These are phyloP conservation scores for Aspergillus sp. DNA, from an alignment of 2,329 filamentous ascomycete genomes.

Conservation along the genomic window DNA sequence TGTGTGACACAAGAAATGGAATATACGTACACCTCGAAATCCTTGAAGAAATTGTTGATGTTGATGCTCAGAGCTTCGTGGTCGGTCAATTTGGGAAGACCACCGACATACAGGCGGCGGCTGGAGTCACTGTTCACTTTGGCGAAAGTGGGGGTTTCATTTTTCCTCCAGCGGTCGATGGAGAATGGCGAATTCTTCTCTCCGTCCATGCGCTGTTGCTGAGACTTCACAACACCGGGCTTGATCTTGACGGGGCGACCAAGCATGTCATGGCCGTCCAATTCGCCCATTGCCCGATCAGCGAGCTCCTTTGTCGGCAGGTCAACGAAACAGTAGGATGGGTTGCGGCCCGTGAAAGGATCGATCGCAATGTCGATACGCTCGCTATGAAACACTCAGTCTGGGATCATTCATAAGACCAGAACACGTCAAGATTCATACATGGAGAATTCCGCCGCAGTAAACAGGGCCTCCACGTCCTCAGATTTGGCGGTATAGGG, in stretches of 20 bases:
- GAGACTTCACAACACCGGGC: conserved; percentile 54
- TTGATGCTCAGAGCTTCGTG: conserved; percentile 37
- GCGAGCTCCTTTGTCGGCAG: conserved; percentile 53
- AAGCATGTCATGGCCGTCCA: conserved; percentile 50
- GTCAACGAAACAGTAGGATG: conserved; percentile 69
- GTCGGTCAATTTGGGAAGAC: conserved; percentile 38
- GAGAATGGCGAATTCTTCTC: conserved; percentile 16
- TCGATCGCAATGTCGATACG: conserved; percentile 64
- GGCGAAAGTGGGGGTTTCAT: conserved; percentile 31
- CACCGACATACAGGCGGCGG: conserved; percentile 43
- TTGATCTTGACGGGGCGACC: conserved; percentile 58
- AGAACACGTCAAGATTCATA: conserved; percentile 14
- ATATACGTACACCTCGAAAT: conserved; percentile 34
- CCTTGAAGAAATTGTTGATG: conserved; percentile 40
- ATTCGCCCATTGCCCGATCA: conserved; percentile 49
- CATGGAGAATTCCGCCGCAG: conserved; percentile 31
- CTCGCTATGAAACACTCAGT: conserved; percentile 34
- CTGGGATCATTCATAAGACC: neutral
- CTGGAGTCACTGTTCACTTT: conserved; percentile 31
- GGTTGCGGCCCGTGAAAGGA: conserved; percentile 61
- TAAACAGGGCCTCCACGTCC: conserved; percentile 46
- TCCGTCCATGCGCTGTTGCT: conserved; percentile 13
- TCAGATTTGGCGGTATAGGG: conserved; percentile 48
- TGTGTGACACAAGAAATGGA: neutral
- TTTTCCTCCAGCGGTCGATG: conserved; percentile 40